Percentiles rank a stretch among this genome's conserved stretches.
These are phyloP conservation scores for Linnemannia exigua DNA, from an alignment of 192 early-diverging fungal genomes.

Conservation along the genomic window DNA sequence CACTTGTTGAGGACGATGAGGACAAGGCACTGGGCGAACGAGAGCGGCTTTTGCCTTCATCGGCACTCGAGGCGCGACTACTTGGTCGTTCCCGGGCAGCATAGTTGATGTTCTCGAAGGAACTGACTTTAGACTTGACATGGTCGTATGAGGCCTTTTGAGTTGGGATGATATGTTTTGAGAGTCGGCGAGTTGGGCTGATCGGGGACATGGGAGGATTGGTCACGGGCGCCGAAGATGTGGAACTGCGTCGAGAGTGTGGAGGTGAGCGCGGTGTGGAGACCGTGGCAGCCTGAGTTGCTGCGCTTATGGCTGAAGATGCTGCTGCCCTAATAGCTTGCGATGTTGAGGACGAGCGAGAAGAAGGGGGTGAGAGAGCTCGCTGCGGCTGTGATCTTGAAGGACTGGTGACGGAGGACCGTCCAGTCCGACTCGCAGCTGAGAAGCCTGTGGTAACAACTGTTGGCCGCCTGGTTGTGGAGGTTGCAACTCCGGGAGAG, in stretches of 20 bases:
- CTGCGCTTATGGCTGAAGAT: neutral
- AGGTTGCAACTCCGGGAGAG: neutral
- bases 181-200: constrained; percentile 27
- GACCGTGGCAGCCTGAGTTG: neutral
- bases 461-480: constrained; percentile 4
- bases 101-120: constrained; percentile 55
- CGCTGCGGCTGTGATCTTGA: neutral
- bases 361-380: constrained; percentile 14
- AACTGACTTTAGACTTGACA: constrained; percentile 59
- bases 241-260: constrained; percentile 24
- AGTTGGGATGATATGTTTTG: constrained; percentile 52
- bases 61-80: constrained; percentile 15
- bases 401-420: neutral
- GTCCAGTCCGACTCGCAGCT: neutral
- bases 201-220: constrained; percentile 25
- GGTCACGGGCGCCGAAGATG: constrained; percentile 7
- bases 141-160: constrained; percentile 33
- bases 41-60: constrained; percentile 20
- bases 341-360: constrained; percentile 5
- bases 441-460: neutral
- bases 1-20: constrained; percentile 25
- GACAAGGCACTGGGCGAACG: constrained; percentile 24
- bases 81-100: constrained; percentile 16
- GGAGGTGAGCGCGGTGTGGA: constrained; percentile 13
- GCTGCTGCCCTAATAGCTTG: constrained; percentile 4